A percentile compares a stretch with the other conserved stretches of the same genome.
Conservation (phyloP, 352 stramenopile genomes). For the Pilasporangium apinafurcum region DNA sequence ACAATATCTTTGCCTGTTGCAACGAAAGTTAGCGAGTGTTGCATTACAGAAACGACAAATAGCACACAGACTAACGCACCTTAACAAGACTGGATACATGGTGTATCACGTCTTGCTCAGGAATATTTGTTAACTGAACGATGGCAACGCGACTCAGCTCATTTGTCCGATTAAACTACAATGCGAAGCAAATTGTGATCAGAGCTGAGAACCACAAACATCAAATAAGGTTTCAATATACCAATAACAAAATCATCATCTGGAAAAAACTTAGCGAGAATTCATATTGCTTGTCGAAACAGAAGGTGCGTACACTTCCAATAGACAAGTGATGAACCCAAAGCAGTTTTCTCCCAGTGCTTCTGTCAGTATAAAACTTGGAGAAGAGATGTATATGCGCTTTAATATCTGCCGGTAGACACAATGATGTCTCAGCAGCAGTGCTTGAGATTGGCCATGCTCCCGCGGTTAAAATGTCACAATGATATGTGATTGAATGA, state of each 20-base stretch:
- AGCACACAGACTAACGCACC: no score
- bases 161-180: conserved; percentile 60
- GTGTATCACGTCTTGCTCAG: conserved; percentile 45
- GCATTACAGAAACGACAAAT: no score
- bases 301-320: conserved; percentile 58
- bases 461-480: conserved; percentile 75
- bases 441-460: conserved; percentile 79
- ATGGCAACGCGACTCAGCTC: conserved; percentile 29
- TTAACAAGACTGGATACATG: conserved; percentile 73
- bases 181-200: no score
- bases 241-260: conserved; percentile 72
- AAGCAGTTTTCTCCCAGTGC: conserved; percentile 68
- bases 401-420: conserved; percentile 52
- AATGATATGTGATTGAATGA: conserved; percentile 54
- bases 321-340: conserved; percentile 79
- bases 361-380: conserved; percentile 76
- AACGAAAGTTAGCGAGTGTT: no score
- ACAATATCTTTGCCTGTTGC: conserved; percentile 32
- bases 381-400: conserved; percentile 67
- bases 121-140: conserved; percentile 48
- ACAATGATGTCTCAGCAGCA: conserved; percentile 33
- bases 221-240: conserved; percentile 8
- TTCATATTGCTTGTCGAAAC: conserved; percentile 75
- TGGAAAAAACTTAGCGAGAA: conserved; percentile 82
- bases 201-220: background rate